Conservation (phyloP, 345 rosid species). For the Populus alba region DNA sequence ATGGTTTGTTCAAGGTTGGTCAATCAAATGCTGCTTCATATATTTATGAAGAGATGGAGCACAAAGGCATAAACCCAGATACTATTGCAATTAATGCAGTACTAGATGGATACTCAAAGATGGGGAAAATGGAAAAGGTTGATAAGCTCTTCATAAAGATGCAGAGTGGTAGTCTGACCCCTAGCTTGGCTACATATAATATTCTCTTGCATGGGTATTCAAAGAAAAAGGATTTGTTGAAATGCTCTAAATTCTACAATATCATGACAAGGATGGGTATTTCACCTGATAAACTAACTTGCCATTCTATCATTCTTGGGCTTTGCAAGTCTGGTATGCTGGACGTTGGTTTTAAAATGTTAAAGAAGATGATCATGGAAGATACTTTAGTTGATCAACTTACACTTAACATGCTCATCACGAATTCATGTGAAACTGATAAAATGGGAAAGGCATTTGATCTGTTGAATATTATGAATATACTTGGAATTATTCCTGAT, state of each 20-base stretch:
- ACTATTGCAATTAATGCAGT: constrained; percentile 48
- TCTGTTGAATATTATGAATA: constrained; percentile 50
- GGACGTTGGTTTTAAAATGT: constrained; percentile 59
- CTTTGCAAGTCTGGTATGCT: constrained; percentile 56
- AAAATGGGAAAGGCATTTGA: constrained; percentile 45
- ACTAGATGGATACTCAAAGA: constrained; percentile 58
- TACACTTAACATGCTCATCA: constrained; percentile 61
- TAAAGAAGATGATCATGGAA: constrained; percentile 51
- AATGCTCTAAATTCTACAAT: constrained; percentile 47
- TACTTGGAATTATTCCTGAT: constrained; percentile 47
- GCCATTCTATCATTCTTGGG: constrained; percentile 68
- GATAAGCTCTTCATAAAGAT: constrained; percentile 46
- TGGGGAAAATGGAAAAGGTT: constrained; percentile 52
- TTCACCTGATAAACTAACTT: constrained; percentile 58
- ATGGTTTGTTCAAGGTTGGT: constrained; percentile 72
- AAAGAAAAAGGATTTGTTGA: constrained; percentile 49
- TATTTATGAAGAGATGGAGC: constrained; percentile 47
- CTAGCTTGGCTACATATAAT: constrained; percentile 67
- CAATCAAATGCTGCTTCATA: constrained; percentile 51
- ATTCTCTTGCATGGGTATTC: constrained; percentile 75
- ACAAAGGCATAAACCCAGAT: constrained; percentile 48
- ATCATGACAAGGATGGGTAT: constrained; percentile 43
- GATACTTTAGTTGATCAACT: constrained; percentile 47
- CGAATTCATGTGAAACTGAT: constrained; percentile 49
- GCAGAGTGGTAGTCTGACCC: constrained; percentile 33